Conservation (phyloP, 768 basidiomycete species). For the Kondoa subrosea region DNA sequence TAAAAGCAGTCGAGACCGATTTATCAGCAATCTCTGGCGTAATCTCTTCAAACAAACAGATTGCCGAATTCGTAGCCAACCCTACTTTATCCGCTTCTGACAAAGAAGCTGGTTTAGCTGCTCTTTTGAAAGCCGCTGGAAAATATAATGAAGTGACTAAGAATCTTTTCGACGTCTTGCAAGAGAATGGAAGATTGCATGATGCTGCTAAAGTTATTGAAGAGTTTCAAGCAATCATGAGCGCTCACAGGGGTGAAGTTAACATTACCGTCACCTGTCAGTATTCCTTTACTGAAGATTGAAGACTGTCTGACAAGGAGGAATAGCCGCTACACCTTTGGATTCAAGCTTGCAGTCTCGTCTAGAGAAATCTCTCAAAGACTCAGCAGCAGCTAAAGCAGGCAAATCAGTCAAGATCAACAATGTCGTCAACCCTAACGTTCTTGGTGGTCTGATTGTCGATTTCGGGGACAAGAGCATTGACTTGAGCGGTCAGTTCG, state of each 20-base stretch:
- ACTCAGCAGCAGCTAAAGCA: slow-evolving; percentile 63
- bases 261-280: slow-evolving; percentile 84
- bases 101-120: slow-evolving; percentile 48
- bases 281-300: slow-evolving; percentile 24
- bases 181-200: slow-evolving; percentile 77
- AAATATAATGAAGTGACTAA: slow-evolving; percentile 48
- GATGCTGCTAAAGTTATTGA: slow-evolving; percentile 74
- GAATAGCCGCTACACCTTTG: slow-evolving; percentile 40
- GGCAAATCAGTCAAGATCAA: slow-evolving; percentile 75
- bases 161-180: slow-evolving; percentile 70
- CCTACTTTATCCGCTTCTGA: slow-evolving; percentile 76
- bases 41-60: slow-evolving; percentile 49
- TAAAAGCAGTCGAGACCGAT: slow-evolving; percentile 73
- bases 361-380: slow-evolving; percentile 71
- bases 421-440: slow-evolving; percentile 89
- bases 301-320: not conserved
- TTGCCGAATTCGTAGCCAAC: slow-evolving; percentile 62
- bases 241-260: slow-evolving; percentile 80
- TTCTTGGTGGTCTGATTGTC: slow-evolving; percentile 80
- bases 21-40: slow-evolving; percentile 52
- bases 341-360: slow-evolving; percentile 56
- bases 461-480: slow-evolving; percentile 98
- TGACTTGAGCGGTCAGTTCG: slow-evolving; percentile 88
- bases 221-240: slow-evolving; percentile 75
- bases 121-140: slow-evolving; percentile 45